Evolutionary conservation across 2,329 filamentous ascomycete species (phyloP).

Genomic region (Colletotrichum sp.): DNA sequence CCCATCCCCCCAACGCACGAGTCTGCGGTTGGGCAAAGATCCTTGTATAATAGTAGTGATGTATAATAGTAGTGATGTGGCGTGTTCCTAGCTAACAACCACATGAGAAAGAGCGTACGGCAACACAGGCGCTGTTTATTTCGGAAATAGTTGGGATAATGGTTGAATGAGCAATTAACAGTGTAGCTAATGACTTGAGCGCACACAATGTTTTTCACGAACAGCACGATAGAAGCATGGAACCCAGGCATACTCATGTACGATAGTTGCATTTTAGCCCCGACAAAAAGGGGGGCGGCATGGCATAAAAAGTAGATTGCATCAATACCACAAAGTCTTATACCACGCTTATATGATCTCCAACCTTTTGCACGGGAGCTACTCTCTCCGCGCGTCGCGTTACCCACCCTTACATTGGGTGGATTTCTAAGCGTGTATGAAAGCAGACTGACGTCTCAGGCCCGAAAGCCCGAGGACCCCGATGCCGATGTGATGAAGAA

Average conservation of each 20-base stretch:
- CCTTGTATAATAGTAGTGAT: constrained; percentile 15
- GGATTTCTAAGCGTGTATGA: not conserved
- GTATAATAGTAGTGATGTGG: constrained; percentile 19
- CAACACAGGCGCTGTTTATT: not conserved
- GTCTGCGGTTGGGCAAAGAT: not conserved
- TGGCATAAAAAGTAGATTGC: not conserved
- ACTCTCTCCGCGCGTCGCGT: not conserved
- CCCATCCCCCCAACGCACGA: not conserved
- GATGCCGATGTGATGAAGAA: not conserved
- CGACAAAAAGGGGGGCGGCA: not conserved
- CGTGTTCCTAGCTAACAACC: not conserved
- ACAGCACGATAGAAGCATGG: constrained; percentile 2
- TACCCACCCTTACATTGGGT: not conserved
- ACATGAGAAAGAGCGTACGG: not conserved
- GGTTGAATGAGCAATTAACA: not conserved
- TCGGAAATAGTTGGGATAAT: not conserved
- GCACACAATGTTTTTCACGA: not conserved
- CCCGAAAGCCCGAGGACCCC: not conserved
- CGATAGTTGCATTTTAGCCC: not conserved
- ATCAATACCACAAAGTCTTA: not conserved
- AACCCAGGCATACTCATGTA: not conserved
- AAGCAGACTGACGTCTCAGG: not conserved
- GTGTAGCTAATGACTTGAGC: not conserved
- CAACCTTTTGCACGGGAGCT: not conserved
- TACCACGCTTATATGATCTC: not conserved